Evolutionary conservation across 2,329 filamentous ascomycete genomes (phyloP), one percentile per base, ranked within the genome.

Genomic region (Coniochaeta sp.): DNA sequence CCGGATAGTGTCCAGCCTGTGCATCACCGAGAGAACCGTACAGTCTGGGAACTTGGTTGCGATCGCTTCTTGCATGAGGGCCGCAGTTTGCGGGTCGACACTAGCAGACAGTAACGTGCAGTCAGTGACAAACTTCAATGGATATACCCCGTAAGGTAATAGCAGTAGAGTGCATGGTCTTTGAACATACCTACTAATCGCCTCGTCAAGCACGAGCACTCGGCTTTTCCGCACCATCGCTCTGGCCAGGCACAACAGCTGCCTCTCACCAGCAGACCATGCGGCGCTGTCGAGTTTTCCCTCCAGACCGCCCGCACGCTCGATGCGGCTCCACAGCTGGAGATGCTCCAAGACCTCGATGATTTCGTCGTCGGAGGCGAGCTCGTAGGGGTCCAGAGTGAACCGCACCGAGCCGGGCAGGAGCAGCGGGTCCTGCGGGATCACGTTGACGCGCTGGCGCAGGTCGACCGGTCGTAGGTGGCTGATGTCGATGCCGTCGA

Each of bases 31-130:
- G 47, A 74, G 62, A 16, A 87, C 77, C 1, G 85, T 88, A 65
- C 81, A 79, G 1, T 73, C 73, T 1, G 69, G 68, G 66, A 87
- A 85, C 40, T 75, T 74, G 34, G 77, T 73, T 2, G 77, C 73
- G 59, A 87, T 79, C 36, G 86, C 72, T 9, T 72, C 70, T 64
- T 85, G 80, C 71, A 86, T 81, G 16, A 77, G 69, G 44, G 75
- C 71, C 60, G 86, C 83, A 1, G 83, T 84, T 57, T 79, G 75
- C 19, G 72, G 69, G 64, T 87, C 84, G 32, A 87, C 77, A 60
- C 78, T 32, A 32, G 30, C 30, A 32, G 30, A 9, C 4, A 9
- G 30, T 4, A 9, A 32, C 4, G 26, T 22, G 8, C n/a, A 24
- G 19, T 47, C 32, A 52, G 36, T 44, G 9, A 32, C 30, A 9